phyloP scores from a whole-genome alignment of 805 yeast species.

The Schwanniomyces sp. region DNA sequence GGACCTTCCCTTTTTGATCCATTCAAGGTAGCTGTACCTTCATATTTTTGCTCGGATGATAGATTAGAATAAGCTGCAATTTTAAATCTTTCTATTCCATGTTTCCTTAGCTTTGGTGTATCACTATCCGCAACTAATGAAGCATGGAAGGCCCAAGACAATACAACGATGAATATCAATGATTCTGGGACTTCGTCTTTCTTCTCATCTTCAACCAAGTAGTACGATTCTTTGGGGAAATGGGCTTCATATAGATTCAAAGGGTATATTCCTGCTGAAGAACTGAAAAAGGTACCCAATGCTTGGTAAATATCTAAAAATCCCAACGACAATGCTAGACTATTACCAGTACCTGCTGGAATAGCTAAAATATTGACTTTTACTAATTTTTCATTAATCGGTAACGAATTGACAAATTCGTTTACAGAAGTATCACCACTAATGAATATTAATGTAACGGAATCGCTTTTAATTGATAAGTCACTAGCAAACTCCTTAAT shows the following conservation, averaged over 20 bases:
- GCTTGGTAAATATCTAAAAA: constrained; percentile 20
- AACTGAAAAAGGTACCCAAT: constrained; percentile 16
- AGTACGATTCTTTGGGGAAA: constrained; percentile 37
- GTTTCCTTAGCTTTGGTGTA: constrained; percentile 58
- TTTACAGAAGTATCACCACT: constrained; percentile 87
- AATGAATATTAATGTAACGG: constrained; percentile 54
- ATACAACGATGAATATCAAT: constrained; percentile 56
- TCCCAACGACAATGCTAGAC: constrained; percentile 64
- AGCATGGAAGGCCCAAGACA: constrained; percentile 87
- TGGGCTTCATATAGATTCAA: constrained; percentile 45
- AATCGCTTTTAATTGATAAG: constrained; percentile 16
- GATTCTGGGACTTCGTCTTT: constrained; percentile 12
- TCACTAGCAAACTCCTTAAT: constrained; percentile 39
- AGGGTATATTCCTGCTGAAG: constrained; percentile 16
- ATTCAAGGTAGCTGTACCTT: constrained; percentile 34
- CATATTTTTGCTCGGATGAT: constrained; percentile 48
- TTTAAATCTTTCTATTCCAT: constrained; percentile 67
- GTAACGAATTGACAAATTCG: constrained; percentile 65
- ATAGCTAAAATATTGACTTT: constrained; percentile 36
- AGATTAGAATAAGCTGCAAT: constrained; percentile 64
- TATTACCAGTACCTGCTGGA: constrained; percentile 89
- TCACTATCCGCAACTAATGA: constrained; percentile 81
- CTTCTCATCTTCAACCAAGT: constrained; percentile 18
- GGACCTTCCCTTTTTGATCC: constrained; percentile 28
- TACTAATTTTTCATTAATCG: constrained; percentile 1